Evolutionary conservation across 495 filamentous ascomycete species (phyloP).

Genomic region (Tuber calosporum): DNA sequence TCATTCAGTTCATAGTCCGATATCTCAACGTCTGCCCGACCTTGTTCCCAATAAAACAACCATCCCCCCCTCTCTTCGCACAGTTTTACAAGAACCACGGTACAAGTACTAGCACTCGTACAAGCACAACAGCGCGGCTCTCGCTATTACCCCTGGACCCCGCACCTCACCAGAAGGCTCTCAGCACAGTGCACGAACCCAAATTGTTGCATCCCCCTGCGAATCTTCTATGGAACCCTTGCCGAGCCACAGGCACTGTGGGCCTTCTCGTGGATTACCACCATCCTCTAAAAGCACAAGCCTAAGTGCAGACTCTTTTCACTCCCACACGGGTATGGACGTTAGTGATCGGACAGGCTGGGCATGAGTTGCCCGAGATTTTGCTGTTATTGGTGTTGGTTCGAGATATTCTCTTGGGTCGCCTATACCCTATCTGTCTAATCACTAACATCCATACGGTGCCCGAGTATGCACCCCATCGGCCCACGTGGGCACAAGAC

Average conservation of each 20-base stretch:
- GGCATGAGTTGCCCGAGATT: too few species aligned
- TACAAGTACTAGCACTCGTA: too few species aligned
- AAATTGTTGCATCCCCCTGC: background rate
- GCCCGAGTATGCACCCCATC: too few species aligned
- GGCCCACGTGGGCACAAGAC: background rate
- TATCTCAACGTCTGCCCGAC: background rate
- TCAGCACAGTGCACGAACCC: background rate
- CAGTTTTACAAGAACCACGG: background rate
- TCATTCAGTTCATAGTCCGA: background rate
- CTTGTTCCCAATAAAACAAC: background rate
- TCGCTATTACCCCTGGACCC: background rate
- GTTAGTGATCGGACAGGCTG: too few species aligned
- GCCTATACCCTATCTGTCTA: too few species aligned
- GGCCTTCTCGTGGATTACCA: background rate
- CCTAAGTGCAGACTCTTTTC: background rate
- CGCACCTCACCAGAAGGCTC: background rate
- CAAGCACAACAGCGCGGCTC: background rate
- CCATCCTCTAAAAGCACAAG: background rate
- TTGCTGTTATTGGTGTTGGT: too few species aligned
- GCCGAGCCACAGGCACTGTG: background rate
- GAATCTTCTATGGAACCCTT: background rate
- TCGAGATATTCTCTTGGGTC: too few species aligned
- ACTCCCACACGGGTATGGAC: too few species aligned
- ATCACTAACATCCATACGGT: too few species aligned
- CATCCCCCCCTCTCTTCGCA: background rate